These are phyloP conservation scores for Penicillium sp. DNA, from an alignment of 2,329 filamentous ascomycete species.

Conservation along the genomic window DNA sequence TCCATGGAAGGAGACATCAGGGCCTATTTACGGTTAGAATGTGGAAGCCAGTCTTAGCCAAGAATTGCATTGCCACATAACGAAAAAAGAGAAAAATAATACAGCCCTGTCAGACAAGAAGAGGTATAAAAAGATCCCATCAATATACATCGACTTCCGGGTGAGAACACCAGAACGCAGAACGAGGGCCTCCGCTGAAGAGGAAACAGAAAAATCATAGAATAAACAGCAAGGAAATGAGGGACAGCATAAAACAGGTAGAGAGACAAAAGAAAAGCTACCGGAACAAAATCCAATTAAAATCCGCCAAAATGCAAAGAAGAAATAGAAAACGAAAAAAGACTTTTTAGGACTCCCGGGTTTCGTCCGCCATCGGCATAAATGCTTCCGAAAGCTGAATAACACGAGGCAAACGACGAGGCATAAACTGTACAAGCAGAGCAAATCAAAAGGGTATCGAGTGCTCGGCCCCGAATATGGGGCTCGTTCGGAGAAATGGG, in stretches of 20 bases:
- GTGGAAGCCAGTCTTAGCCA: conserved; percentile 1
- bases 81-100: conserved; percentile 22
- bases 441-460: conserved; percentile 31
- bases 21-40: not conserved
- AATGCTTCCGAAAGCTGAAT: conserved; percentile 17
- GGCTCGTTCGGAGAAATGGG: conserved; percentile 16
- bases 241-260: conserved; percentile 3
- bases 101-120: conserved; percentile 25
- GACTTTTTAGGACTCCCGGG: conserved; percentile 26
- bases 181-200: conserved; percentile 14
- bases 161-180: conserved; percentile 13
- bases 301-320: conserved; percentile 16
- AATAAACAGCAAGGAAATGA: not conserved
- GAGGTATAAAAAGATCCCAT: conserved; percentile 18
- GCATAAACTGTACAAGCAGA: conserved; percentile 24
- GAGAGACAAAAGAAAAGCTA: conserved; percentile 5
- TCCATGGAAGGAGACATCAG: not conserved
- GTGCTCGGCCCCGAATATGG: conserved; percentile 17
- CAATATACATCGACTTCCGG: conserved; percentile 26
- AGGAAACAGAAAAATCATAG: conserved; percentile 6
- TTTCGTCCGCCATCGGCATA: conserved; percentile 21
- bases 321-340: conserved; percentile 12
- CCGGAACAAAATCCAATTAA: conserved; percentile 10
- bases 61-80: conserved; percentile 15
- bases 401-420: conserved; percentile 21